phyloP scores from a whole-genome alignment of 805 yeast species.

The Lipomyces spencermartinsiae region DNA sequence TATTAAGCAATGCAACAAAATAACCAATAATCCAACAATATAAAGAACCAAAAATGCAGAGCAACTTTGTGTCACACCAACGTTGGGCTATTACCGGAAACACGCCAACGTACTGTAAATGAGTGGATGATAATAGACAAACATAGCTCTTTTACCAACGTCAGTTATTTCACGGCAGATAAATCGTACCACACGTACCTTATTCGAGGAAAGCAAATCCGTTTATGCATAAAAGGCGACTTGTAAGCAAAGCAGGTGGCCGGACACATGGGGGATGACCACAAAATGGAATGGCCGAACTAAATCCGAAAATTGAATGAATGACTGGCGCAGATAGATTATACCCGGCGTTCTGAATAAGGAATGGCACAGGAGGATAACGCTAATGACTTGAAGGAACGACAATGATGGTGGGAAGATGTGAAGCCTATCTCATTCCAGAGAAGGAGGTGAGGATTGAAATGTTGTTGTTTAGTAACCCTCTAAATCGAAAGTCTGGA shows the following conservation, averaged over 20 bases:
- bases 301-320: constrained; percentile 5
- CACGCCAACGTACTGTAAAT: neutral
- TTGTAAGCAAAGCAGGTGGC: constrained; percentile 2
- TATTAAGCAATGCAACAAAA: neutral
- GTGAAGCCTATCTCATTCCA: neutral
- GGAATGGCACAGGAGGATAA: constrained; percentile 4
- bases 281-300: no score
- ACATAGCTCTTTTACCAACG: neutral
- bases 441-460: neutral
- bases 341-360: neutral
- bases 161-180: neutral
- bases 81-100: neutral
- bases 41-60: constrained; percentile 3
- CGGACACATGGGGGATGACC: neutral
- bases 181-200: neutral
- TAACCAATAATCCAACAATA: neutral
- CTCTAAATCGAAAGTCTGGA: neutral
- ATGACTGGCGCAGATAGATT: constrained; percentile 8
- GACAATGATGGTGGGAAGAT: neutral
- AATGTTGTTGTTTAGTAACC: neutral
- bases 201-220: neutral
- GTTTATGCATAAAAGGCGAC: constrained; percentile 6
- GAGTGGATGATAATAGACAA: neutral
- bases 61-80: neutral
- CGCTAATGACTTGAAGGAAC: constrained; percentile 5